Conservation (phyloP, 805 yeast species). For the Candida nonsorbophila region DNA sequence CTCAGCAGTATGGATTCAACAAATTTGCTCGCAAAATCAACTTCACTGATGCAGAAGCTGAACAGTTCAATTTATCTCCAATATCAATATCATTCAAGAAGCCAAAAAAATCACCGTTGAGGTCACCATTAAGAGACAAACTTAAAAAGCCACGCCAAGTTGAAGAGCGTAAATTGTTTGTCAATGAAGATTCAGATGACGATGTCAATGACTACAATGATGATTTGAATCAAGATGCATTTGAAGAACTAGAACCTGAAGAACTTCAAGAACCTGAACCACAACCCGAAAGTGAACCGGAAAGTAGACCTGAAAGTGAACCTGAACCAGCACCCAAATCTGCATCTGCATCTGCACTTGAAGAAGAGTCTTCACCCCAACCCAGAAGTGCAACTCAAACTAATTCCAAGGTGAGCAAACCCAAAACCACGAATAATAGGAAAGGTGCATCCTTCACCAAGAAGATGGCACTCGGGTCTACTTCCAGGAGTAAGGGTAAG, state of each 20-base stretch:
- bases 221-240: conserved; percentile 6
- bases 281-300: conserved; percentile 11
- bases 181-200: conserved; percentile 7
- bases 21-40: conserved; percentile 29
- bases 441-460: too few relatives aligned
- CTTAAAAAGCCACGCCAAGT: conserved; percentile 2
- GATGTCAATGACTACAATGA: conserved; percentile 18
- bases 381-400: too few relatives aligned
- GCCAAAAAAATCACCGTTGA: conserved; percentile 21
- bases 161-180: conserved; percentile 1
- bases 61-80: conserved; percentile 24
- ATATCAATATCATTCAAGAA: conserved; percentile 14
- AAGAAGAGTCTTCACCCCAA: too few relatives aligned
- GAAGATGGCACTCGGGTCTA: too few relatives aligned
- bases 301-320: conserved; percentile 6
- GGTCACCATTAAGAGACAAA: conserved; percentile 26
- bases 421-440: too few relatives aligned
- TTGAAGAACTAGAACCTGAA: conserved; percentile 1
- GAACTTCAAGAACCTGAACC: conserved; percentile 3
- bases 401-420: too few relatives aligned
- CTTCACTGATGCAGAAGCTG: conserved; percentile 30
- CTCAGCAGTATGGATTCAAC: too few relatives aligned
- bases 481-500: too few relatives aligned
- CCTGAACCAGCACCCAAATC: too few relatives aligned
- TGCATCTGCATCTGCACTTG: too few relatives aligned